Evolutionary conservation across 2,329 filamentous ascomycete species (phyloP).

Genomic region (Fusarium subglutinans): DNA sequence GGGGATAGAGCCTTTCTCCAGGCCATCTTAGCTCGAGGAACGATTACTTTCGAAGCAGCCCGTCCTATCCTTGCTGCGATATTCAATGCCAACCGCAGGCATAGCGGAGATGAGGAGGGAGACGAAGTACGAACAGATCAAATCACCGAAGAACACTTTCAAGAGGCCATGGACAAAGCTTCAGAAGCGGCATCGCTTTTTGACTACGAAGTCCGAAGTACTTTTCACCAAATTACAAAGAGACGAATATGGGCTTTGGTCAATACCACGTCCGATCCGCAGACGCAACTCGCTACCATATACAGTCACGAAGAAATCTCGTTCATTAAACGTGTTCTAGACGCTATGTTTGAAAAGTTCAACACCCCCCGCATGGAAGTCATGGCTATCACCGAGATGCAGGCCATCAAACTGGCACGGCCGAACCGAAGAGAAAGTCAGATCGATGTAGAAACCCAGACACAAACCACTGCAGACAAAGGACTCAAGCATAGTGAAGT

Average conservation of each 20-base stretch:
- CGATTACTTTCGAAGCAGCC: slow-evolving; percentile 78
- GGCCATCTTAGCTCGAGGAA: slow-evolving; percentile 81
- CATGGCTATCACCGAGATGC: slow-evolving; percentile 81
- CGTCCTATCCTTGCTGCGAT: slow-evolving; percentile 81
- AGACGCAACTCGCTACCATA: slow-evolving; percentile 87
- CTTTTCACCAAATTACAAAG: slow-evolving; percentile 72
- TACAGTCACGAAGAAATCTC: slow-evolving; percentile 85
- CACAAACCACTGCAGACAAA: slow-evolving; percentile 53
- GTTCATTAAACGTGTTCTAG: slow-evolving; percentile 87
- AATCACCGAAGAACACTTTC: slow-evolving; percentile 74
- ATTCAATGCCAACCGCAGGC: slow-evolving; percentile 62
- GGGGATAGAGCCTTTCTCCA: slow-evolving; percentile 90
- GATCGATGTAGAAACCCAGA: slow-evolving; percentile 46
- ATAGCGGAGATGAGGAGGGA: slow-evolving; percentile 24
- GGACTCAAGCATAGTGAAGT: slow-evolving; percentile 81
- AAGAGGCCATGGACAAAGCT: slow-evolving; percentile 73
- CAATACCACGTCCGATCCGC: slow-evolving; percentile 84
- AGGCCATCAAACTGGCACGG: slow-evolving; percentile 76
- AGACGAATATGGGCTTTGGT: slow-evolving; percentile 83
- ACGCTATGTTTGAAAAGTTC: slow-evolving; percentile 90
- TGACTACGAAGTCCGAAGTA: slow-evolving; percentile 86
- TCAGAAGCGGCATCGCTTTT: slow-evolving; percentile 79
- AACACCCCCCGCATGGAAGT: slow-evolving; percentile 84
- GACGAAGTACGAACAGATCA: slow-evolving; percentile 64
- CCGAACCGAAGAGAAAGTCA: slow-evolving; percentile 54